These are phyloP conservation scores for Cicer yamashitae DNA, from an alignment of 306 rosid species.

Conservation along the genomic window DNA sequence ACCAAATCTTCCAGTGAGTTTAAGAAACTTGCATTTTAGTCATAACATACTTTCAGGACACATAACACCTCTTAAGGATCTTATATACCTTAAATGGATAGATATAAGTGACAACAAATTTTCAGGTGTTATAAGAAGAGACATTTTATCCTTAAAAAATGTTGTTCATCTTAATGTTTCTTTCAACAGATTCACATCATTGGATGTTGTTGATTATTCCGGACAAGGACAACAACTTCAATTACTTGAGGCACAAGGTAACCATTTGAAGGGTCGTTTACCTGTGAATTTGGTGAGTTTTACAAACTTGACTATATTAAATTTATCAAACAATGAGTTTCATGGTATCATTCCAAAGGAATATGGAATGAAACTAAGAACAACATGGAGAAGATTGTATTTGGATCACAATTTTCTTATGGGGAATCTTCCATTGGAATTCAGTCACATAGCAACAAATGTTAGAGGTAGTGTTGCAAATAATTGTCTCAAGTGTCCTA, in stretches of 20 bases:
- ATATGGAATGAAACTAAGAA: conserved; percentile 45
- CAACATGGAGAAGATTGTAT: conserved; percentile 46
- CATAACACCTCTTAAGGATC: conserved; percentile 42
- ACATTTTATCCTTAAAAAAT: conserved; percentile 32
- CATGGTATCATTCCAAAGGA: conserved; percentile 49
- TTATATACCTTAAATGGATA: conserved; percentile 35
- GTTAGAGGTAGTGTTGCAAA: conserved; percentile 50
- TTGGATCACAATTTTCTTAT: conserved; percentile 54
- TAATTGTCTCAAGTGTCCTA: conserved; percentile 61
- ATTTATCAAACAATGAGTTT: conserved; percentile 53
- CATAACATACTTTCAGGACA: conserved; percentile 47
- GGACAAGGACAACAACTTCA: conserved; percentile 36
- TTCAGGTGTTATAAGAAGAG: conserved; percentile 49
- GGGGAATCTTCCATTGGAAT: conserved; percentile 51
- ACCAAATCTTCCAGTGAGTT: conserved; percentile 49
- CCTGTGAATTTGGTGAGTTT: conserved; percentile 54
- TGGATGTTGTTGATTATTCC: conserved; percentile 35
- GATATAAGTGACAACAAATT: conserved; percentile 54
- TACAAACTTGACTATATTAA: conserved; percentile 41
- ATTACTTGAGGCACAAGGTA: conserved; percentile 53
- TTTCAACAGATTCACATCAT: conserved; percentile 45
- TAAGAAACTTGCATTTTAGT: conserved; percentile 42
- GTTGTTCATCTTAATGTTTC: conserved; percentile 52
- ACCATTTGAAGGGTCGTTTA: conserved; percentile 52
- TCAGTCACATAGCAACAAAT: conserved; percentile 13